A percentile compares a stretch with the other conserved stretches of the same genome.
phyloP scores from a whole-genome alignment of 768 basidiomycete genomes.

The Leccinum longicurvipes region DNA sequence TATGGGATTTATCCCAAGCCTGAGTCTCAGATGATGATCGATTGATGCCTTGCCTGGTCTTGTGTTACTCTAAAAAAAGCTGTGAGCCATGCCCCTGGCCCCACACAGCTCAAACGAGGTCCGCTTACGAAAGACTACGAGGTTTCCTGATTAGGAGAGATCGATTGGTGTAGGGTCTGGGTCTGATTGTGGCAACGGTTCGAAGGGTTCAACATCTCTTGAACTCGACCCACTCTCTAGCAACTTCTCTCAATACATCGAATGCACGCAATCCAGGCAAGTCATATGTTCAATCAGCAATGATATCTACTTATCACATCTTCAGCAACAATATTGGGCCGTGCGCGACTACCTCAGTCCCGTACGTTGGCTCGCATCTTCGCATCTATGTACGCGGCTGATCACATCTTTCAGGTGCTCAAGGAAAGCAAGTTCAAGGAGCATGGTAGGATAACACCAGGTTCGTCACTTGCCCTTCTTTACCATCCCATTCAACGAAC shows the following conservation, averaged over 20 bases:
- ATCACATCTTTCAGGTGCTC: conserved; percentile 62
- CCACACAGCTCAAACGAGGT: no score
- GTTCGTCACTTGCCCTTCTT: conserved; percentile 39
- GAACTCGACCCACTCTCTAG: conserved; percentile 11
- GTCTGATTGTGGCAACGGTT: conserved; percentile 28
- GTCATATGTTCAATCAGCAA: background rate
- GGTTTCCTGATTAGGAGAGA: conserved; percentile 31
- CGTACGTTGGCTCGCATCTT: conserved; percentile 43
- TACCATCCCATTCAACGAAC: background rate
- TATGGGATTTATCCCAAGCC: no score
- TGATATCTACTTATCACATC: background rate
- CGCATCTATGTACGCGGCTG: conserved; percentile 22
- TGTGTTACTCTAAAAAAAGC: no score
- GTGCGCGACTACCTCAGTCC: conserved; percentile 93
- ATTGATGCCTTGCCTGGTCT: no score
- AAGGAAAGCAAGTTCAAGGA: conserved; percentile 99
- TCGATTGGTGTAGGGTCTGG: conserved; percentile 33
- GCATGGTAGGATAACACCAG: conserved; percentile 93
- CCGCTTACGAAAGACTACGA: conserved; percentile 13
- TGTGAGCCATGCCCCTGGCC: no score
- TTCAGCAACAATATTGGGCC: conserved; percentile 87
- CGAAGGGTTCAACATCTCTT: conserved; percentile 15
- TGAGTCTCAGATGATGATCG: no score
- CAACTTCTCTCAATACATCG: conserved; percentile 4
- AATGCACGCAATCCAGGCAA: conserved; percentile 52